Evolutionary conservation across 441 rosid species (phyloP).

Genomic region (Francoa sonchifolia): DNA sequence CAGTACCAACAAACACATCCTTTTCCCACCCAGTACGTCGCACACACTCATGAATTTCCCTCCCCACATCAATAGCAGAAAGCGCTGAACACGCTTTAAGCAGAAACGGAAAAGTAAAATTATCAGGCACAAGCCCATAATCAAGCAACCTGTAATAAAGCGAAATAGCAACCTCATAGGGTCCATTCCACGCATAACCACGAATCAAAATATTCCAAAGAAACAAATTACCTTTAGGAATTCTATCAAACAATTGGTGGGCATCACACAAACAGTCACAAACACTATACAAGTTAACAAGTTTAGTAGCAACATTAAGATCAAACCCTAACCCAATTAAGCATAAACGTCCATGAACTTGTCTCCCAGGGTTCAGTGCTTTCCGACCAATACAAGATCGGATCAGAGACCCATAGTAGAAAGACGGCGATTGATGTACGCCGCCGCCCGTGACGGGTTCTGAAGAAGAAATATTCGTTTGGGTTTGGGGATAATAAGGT

Average conservation of each 20-base stretch:
- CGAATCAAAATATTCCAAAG: constrained; percentile 29
- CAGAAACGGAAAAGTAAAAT: constrained; percentile 20
- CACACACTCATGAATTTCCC: constrained; percentile 18
- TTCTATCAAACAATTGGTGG: constrained; percentile 24
- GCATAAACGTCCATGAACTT: neutral
- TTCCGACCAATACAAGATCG: neutral
- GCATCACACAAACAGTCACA: constrained; percentile 19
- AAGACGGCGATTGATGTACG: too few species aligned
- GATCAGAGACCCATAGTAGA: too few species aligned
- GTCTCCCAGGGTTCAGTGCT: neutral
- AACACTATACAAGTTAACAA: constrained; percentile 16
- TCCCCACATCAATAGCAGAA: constrained; percentile 18
- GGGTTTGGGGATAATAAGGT: too few species aligned
- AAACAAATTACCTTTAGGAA: constrained; percentile 18
- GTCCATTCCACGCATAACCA: constrained; percentile 28
- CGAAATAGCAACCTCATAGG: constrained; percentile 16
- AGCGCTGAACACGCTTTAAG: constrained; percentile 23
- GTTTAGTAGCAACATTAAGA: neutral
- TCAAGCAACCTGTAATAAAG: constrained; percentile 18
- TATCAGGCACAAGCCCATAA: constrained; percentile 18
- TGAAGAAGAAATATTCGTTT: too few species aligned
- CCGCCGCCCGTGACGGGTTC: too few species aligned
- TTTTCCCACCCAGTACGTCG: constrained; percentile 11
- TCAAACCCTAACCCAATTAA: neutral
- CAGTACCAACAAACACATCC: constrained; percentile 21